Evolutionary conservation across 176 grass and related monocot genomes (phyloP).

Genomic region (Musa schizocarpa): DNA sequence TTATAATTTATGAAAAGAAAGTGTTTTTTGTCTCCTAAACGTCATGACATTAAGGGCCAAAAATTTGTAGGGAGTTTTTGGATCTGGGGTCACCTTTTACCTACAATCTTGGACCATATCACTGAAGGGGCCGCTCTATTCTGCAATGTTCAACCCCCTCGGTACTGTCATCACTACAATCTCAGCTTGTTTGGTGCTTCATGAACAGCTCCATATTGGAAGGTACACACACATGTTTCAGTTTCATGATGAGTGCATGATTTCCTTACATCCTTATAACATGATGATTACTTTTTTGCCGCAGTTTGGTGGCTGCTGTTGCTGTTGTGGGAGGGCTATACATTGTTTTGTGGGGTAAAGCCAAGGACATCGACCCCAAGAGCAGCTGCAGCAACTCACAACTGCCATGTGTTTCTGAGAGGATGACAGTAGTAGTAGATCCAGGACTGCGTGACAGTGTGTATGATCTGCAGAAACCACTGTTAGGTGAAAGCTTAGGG

Average conservation of each 20-base stretch:
- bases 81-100: slow-evolving; percentile 47
- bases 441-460: neutral
- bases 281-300: neutral
- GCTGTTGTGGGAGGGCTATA: slow-evolving; percentile 4
- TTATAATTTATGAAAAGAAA: slow-evolving; percentile 4
- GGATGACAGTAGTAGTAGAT: neutral
- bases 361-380: slow-evolving; percentile 1
- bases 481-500: slow-evolving; percentile 8
- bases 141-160: slow-evolving; percentile 50
- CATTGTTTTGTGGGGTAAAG: slow-evolving; percentile 10
- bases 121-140: slow-evolving; percentile 49
- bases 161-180: slow-evolving; percentile 40
- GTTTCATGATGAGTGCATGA: neutral
- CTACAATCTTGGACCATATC: slow-evolving; percentile 65
- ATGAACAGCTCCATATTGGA: slow-evolving; percentile 46
- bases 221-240: slow-evolving; percentile 26
- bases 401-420: neutral
- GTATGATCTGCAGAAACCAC: slow-evolving; percentile 27
- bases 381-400: neutral
- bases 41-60: neutral
- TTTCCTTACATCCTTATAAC: neutral
- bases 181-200: slow-evolving; percentile 30
- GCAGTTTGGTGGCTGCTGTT: neutral
- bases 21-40: neutral
- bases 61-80: slow-evolving; percentile 47